A percentile compares a stretch with the other conserved stretches of the same genome.
These are phyloP conservation scores for Ganoderma lucidum DNA, from an alignment of 1,284 basidiomycete species.

Conservation along the genomic window DNA sequence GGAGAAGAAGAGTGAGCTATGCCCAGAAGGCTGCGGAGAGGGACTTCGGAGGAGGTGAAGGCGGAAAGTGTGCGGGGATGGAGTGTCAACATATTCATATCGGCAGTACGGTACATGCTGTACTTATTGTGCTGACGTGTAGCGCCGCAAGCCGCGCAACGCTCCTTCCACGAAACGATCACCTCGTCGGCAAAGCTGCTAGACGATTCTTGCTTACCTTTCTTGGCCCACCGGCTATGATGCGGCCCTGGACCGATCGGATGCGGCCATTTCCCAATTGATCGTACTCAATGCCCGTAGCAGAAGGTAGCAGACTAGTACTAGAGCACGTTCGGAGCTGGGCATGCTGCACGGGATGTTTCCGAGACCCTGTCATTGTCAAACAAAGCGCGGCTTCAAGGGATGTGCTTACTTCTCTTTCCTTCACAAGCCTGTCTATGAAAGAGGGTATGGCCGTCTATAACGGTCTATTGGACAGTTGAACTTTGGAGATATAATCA, in stretches of 20 bases:
- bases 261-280: background rate
- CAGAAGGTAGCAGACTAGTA: too few relatives aligned
- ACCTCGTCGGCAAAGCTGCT: slow-evolving; percentile 22
- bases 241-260: slow-evolving; percentile 10
- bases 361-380: background rate
- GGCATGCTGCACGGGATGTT: background rate
- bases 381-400: background rate
- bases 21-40: background rate
- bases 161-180: slow-evolving; percentile 23
- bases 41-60: background rate
- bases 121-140: slow-evolving; percentile 29
- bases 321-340: background rate
- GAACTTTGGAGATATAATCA: background rate
- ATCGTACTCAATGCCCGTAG: background rate
- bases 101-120: background rate
- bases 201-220: slow-evolving; percentile 25
- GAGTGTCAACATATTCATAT: slow-evolving; percentile 7
- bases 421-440: background rate
- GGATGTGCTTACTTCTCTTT: background rate
- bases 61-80: background rate
- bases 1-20: background rate
- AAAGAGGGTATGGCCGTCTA: background rate
- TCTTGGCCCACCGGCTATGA: slow-evolving; percentile 10
- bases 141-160: slow-evolving; percentile 22
- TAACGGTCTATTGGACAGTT: background rate